Evolutionary conservation across 1,284 basidiomycete genomes (phyloP), one percentile per base, ranked within the genome.

Genomic region (Fomitopsis schrenkii): DNA sequence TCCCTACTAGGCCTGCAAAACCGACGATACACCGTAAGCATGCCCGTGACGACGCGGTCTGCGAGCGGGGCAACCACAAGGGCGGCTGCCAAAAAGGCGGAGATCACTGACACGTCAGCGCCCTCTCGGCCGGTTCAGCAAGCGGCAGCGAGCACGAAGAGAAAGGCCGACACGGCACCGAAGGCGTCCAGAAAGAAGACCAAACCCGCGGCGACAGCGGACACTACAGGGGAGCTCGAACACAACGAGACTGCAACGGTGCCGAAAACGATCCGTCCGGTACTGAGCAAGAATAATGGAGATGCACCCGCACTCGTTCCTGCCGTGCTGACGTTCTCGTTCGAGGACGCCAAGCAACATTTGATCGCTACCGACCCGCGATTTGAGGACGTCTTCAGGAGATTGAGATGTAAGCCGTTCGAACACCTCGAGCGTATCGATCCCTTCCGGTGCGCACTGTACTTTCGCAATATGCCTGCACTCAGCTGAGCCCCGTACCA

Each of bases 291-390:
- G 0, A 33, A 60, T 15, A 55, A 19, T 33, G 63, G 54, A 15
- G 65, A 63, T n/a, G 66, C 62, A 15, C 62, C 63, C 28, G 66
- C 59, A 48, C 68, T 85, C 26, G 80, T 91, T 5, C 87, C 88
- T 8, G 86, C 88, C 2, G 73, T 81, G 15, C 80, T 95, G 35
- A 82, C 83, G 3, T 95, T 97, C 76, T 82, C 84, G 19, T 87
- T 94, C 64, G 82, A 86, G 44, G 83, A 86, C 3, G 94, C 92
- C 0, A 89, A 87, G 70, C 64, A 76, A 14, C 93, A 96, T 70
- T 83, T 96, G 26, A 82, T 86, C 58, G 65, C 72, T 1, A 82
- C 80, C 2, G 94, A 96, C 68, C 69, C 77, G 6, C 86, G 94
- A 1, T 97, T 95, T 73, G 76, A 79, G 60, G 80, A 83, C 35